Evolutionary conservation across 2,329 filamentous ascomycete genomes (phyloP).

Genomic region (Neonectria magnoliae): DNA sequence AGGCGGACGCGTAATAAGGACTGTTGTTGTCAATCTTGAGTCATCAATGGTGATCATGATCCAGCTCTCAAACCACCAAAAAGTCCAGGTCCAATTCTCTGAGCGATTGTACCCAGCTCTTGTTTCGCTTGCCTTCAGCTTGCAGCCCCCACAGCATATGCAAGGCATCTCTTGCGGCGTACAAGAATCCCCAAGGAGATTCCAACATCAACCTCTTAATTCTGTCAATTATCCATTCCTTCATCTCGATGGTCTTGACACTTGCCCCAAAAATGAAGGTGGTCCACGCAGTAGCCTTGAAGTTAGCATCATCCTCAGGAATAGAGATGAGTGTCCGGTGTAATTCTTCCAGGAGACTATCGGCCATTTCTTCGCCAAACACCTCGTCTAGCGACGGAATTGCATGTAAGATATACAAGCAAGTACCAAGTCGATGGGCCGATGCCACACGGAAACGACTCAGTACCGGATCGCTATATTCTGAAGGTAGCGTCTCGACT

Average conservation of each 20-base stretch:
- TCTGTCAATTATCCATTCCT: constrained; percentile 60
- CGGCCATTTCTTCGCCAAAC: constrained; percentile 42
- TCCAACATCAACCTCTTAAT: constrained; percentile 52
- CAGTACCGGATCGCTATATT: constrained; percentile 47
- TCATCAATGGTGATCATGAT: neutral
- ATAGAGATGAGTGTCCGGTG: constrained; percentile 59
- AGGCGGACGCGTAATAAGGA: neutral
- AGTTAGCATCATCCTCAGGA: constrained; percentile 59
- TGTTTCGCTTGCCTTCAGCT: constrained; percentile 40
- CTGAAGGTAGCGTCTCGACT: constrained; percentile 47
- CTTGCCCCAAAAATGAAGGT: constrained; percentile 66
- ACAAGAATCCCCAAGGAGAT: constrained; percentile 61
- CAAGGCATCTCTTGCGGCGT: constrained; percentile 58
- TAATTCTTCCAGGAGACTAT: constrained; percentile 55
- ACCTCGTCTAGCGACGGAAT: constrained; percentile 42
- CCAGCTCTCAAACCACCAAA: constrained; percentile 51
- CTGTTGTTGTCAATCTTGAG: neutral
- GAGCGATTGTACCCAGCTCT: constrained; percentile 57
- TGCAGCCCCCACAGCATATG: constrained; percentile 55
- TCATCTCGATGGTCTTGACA: constrained; percentile 52
- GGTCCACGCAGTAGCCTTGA: constrained; percentile 67
- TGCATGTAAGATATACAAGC: constrained; percentile 58
- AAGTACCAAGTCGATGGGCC: constrained; percentile 55
- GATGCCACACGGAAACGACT: constrained; percentile 54
- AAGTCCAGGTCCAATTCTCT: constrained; percentile 55